Evolutionary conservation across 495 filamentous ascomycete genomes (phyloP).

Genomic region (Cercophora samala): DNA sequence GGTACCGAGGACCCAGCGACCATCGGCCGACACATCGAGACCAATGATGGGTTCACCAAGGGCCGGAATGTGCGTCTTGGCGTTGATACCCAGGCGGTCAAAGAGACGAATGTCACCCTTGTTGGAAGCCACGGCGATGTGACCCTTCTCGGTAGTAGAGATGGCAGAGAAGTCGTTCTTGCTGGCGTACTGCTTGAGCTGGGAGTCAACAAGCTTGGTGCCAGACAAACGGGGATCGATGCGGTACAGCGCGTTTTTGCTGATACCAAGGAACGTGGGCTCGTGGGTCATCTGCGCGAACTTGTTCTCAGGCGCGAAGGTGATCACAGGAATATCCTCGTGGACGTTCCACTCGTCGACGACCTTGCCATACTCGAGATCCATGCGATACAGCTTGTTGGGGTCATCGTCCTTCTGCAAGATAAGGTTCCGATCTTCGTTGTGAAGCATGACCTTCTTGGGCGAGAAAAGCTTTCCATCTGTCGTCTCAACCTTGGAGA

Average conservation of each 20-base stretch:
- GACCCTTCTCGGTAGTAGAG: constrained; percentile 92
- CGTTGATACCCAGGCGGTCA: constrained; percentile 92
- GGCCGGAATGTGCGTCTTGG: constrained; percentile 94
- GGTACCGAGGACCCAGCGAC: constrained; percentile 90
- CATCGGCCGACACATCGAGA: constrained; percentile 89
- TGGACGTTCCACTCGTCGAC: constrained; percentile 99
- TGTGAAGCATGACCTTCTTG: constrained; percentile 97
- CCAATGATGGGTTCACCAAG: constrained; percentile 94
- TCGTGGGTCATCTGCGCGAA: constrained; percentile 96
- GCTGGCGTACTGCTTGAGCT: constrained; percentile 90
- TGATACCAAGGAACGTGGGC: constrained; percentile 90
- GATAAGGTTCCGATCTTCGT: constrained; percentile 88
- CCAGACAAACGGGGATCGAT: constrained; percentile 89
- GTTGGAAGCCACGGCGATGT: constrained; percentile 92
- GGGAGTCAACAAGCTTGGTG: constrained; percentile 85
- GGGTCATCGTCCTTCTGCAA: constrained; percentile 81
- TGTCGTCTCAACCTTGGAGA: constrained; percentile 90
- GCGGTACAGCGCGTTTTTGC: constrained; percentile 86
- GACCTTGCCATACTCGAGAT: constrained; percentile 97
- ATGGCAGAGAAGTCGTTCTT: constrained; percentile 96
- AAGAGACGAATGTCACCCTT: constrained; percentile 98
- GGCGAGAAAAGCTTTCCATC: constrained; percentile 85
- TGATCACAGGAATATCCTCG: constrained; percentile 88
- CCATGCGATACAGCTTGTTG: constrained; percentile 95
- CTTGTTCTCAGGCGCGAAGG: constrained; percentile 93